Evolutionary conservation across 2,329 filamentous ascomycete species (phyloP).

Genomic region (Hypomyces rosellus): DNA sequence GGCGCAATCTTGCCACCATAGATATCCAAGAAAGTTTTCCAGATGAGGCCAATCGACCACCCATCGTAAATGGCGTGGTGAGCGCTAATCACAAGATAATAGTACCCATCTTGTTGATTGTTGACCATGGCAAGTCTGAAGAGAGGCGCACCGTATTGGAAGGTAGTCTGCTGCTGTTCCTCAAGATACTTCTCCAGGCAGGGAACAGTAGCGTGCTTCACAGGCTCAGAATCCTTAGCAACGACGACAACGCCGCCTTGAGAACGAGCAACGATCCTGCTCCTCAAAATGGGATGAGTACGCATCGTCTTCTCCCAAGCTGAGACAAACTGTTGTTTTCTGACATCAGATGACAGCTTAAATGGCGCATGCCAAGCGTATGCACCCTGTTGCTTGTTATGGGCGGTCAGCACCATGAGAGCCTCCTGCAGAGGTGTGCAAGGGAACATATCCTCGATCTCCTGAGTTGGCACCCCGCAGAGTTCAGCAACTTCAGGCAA

Average conservation of each 20-base stretch:
- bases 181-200: neutral
- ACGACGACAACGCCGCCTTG: neutral
- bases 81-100: constrained; percentile 1
- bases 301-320: constrained; percentile 1
- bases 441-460: constrained; percentile 1
- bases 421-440: constrained; percentile 5
- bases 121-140: neutral
- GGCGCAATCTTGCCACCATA: neutral
- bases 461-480: neutral
- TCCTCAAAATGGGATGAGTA: constrained; percentile 1
- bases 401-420: constrained; percentile 1
- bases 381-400: neutral
- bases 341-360: neutral
- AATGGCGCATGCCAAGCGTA: constrained; percentile 3
- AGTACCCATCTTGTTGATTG: neutral
- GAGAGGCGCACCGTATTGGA: neutral
- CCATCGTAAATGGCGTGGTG: constrained; percentile 10
- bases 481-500: neutral
- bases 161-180: neutral
- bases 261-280: neutral
- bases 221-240: neutral
- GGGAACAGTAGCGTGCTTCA: neutral
- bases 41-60: constrained; percentile 1
- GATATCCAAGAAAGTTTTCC: neutral
- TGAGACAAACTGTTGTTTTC: neutral